phyloP scores from a whole-genome alignment of 2,329 filamentous ascomycete species.

The Fusarium ramigenum region DNA sequence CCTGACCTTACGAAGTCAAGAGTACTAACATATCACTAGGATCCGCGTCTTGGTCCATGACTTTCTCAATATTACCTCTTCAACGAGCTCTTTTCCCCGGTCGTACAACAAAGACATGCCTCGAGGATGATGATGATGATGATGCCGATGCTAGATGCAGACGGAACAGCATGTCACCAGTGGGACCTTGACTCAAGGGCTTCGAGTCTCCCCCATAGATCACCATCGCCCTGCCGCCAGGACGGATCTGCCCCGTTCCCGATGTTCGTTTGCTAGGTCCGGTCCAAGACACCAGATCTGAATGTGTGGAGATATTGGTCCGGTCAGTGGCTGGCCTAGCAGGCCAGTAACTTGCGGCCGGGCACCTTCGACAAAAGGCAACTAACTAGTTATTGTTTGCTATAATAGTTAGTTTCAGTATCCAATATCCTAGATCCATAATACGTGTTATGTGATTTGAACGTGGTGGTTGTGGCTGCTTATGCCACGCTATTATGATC shows the following conservation, averaged over 20 bases:
- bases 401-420: not conserved
- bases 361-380: not conserved
- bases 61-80: not conserved
- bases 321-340: not conserved
- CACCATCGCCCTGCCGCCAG: not conserved
- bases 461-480: not conserved
- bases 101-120: not conserved
- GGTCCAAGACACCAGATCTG: no score
- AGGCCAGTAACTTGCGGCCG: no score
- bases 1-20: no score
- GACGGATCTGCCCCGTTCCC: not conserved
- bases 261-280: not conserved
- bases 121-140: not conserved
- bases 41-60: not conserved
- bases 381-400: not conserved
- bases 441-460: not conserved
- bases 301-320: not conserved
- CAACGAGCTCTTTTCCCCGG: not conserved
- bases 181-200: not conserved
- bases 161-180: not conserved
- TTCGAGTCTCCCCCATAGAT: not conserved
- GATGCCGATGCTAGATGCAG: no score
- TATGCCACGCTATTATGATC: not conserved
- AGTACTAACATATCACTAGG: not conserved
- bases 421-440: not conserved